Conservation (phyloP, 2,329 filamentous ascomycete species). For the Fusarium bactridioides region DNA sequence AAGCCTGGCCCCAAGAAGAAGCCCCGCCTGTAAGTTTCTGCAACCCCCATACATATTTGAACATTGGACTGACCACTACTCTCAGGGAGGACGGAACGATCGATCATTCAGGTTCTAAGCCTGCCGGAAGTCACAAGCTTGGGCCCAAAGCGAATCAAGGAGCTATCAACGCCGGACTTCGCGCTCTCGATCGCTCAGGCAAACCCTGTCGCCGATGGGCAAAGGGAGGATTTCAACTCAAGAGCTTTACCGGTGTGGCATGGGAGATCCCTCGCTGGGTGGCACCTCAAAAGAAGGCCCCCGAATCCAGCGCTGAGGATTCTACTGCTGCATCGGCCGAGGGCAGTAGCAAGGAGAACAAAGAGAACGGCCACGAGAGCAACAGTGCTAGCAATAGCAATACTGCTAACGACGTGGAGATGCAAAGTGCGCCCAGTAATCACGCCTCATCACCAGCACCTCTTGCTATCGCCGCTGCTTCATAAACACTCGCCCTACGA, state of each 20-base stretch:
- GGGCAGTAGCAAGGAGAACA: slow-evolving; percentile 70
- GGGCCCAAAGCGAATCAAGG: slow-evolving; percentile 97
- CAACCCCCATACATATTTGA: neutral
- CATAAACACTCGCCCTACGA: slow-evolving; percentile 30
- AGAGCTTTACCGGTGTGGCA: slow-evolving; percentile 87
- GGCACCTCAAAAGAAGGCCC: slow-evolving; percentile 68
- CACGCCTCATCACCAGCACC: slow-evolving; percentile 62
- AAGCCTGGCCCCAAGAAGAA: slow-evolving; percentile 98
- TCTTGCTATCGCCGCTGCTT: slow-evolving; percentile 57
- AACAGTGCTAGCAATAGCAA: slow-evolving; percentile 59
- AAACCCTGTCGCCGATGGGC: slow-evolving; percentile 93
- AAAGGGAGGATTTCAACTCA: slow-evolving; percentile 81
- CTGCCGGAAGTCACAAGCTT: slow-evolving; percentile 76
- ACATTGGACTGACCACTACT: slow-evolving; percentile 41
- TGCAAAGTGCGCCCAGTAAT: slow-evolving; percentile 60
- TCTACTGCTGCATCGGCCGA: slow-evolving; percentile 57
- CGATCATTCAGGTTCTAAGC: slow-evolving; percentile 62
- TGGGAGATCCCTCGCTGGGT: slow-evolving; percentile 89
- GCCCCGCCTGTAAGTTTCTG: slow-evolving; percentile 79
- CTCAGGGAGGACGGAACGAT: slow-evolving; percentile 69
- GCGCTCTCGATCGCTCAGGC: slow-evolving; percentile 90
- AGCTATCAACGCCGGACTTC: slow-evolving; percentile 95
- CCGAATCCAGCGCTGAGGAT: slow-evolving; percentile 56
- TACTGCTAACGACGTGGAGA: slow-evolving; percentile 59
- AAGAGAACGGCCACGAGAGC: slow-evolving; percentile 62